These are phyloP conservation scores for Leptographium wingfieldii DNA, from an alignment of 2,329 filamentous ascomycete genomes.

Conservation along the genomic window DNA sequence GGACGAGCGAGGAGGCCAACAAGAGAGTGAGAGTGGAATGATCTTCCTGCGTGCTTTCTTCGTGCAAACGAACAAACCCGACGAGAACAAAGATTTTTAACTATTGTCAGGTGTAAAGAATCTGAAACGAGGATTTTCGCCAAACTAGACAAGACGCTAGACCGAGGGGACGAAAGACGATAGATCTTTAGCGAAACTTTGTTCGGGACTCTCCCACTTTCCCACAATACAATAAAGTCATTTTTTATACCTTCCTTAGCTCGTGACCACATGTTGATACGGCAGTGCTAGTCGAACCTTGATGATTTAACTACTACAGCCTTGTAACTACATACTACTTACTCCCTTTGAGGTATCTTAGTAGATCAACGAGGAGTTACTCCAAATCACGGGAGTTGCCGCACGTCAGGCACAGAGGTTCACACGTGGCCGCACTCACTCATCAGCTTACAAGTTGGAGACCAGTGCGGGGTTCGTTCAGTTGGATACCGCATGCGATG, in stretches of 20 bases:
- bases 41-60: not conserved
- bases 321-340: not conserved
- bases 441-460: not conserved
- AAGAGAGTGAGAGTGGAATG: slow-evolving; percentile 4
- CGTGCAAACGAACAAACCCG: not conserved
- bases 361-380: not conserved
- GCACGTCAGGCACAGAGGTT: not conserved
- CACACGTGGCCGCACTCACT: no score
- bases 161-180: not conserved
- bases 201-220: not conserved
- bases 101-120: not conserved
- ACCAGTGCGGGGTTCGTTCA: not conserved
- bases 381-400: not conserved
- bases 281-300: no score
- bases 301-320: no score
- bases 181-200: not conserved
- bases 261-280: no score
- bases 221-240: not conserved
- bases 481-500: no score
- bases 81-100: not conserved
- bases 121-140: not conserved
- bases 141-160: not conserved
- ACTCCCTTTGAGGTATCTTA: not conserved
- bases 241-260: not conserved
- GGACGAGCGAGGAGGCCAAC: slow-evolving; percentile 10